Base-by-base conservation (phyloP, 108 stramenopile species). In the Epithemia pelagica region DNA sequence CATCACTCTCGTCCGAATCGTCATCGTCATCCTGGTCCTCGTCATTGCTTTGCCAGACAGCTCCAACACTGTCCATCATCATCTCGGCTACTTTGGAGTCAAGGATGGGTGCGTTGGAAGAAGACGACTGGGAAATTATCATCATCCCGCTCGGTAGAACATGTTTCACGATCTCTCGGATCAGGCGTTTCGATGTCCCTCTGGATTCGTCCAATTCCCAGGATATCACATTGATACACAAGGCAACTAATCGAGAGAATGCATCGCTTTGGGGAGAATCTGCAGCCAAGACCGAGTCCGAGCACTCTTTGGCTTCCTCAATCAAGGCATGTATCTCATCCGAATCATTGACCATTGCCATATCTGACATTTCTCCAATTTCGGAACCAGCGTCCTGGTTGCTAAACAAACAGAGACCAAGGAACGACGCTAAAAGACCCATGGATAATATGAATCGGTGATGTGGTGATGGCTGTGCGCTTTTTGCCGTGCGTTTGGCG, bases 101-200 rank as follows among this genome's bases (percentile, higher is more conserved):
- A n/a, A 87, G 37, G 26, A 79, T 62, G 32, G 53, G 69, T 19
- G 65, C 65, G 2, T 75, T 67, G 21, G 72, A 32, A 8, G 78
- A 67, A 52, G 74, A 69, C 28, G 74, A 59, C 21, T 70, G 59
- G 21, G 64, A n/a, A 15, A 46, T 46, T 5, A 46, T 46, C 37
- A 46, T 46, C 37, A 92, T 58, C 26, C 75, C 76, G 58, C 88
- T 83, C 32, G 76, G 69, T 89, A 88, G 90, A 28, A 85, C 76
- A 32, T 71, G 61, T 70, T 82, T 86, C 3, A 87, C 78, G 20
- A 83, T 76, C 28, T 93, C 92, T 37, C 88, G 85, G 1, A 85
- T 61, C 3, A 93, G 68, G 52, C 87, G 88, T 59, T 87, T 76
- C 23, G 87, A 84, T 58, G 81, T 77, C 24, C 86, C 85, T 46